These are phyloP conservation scores for Boletus pseudo-olivaceus DNA, from an alignment of 768 basidiomycete species.

Conservation along the genomic window DNA sequence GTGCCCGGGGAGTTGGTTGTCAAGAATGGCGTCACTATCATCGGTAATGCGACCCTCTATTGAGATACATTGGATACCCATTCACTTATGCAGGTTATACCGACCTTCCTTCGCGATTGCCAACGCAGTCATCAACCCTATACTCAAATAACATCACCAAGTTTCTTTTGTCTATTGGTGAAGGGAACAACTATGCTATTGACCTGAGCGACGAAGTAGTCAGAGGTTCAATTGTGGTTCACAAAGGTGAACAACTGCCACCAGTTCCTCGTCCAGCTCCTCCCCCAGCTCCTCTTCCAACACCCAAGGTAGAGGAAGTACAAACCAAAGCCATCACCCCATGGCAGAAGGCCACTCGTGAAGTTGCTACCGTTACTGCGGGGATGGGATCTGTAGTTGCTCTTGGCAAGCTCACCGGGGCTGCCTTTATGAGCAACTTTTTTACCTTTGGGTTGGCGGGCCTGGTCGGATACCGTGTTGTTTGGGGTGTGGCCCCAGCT, in stretches of 20 bases:
- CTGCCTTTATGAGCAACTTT: conserved; percentile 84
- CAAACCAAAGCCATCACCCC: conserved; percentile 65
- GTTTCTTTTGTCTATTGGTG: conserved; percentile 77
- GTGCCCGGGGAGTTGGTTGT: conserved; percentile 68
- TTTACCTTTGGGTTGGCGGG: conserved; percentile 88
- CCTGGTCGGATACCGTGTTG: conserved; percentile 81
- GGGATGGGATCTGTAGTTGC: conserved; percentile 74
- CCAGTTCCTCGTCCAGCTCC: conserved; percentile 68
- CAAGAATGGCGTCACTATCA: conserved; percentile 75
- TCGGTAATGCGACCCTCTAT: conserved; percentile 45
- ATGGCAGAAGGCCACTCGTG: conserved; percentile 76
- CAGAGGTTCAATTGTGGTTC: conserved; percentile 73
- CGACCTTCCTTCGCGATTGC: conserved; percentile 82
- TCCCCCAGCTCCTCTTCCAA: conserved; percentile 53
- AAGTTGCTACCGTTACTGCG: conserved; percentile 69
- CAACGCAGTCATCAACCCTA: conserved; percentile 84
- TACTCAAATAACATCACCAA: conserved; percentile 93
- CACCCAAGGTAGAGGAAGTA: conserved; percentile 44
- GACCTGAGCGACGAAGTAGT: conserved; percentile 83
- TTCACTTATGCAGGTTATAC: conserved; percentile 55
- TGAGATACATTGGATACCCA: conserved; percentile 4
- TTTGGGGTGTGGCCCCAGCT: conserved; percentile 88
- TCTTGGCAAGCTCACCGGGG: conserved; percentile 75
- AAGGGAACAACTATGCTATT: conserved; percentile 57
- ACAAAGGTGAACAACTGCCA: conserved; percentile 61